These are phyloP conservation scores for Escovopsis weberi DNA, from an alignment of 2,329 filamentous ascomycete genomes.

Conservation along the genomic window DNA sequence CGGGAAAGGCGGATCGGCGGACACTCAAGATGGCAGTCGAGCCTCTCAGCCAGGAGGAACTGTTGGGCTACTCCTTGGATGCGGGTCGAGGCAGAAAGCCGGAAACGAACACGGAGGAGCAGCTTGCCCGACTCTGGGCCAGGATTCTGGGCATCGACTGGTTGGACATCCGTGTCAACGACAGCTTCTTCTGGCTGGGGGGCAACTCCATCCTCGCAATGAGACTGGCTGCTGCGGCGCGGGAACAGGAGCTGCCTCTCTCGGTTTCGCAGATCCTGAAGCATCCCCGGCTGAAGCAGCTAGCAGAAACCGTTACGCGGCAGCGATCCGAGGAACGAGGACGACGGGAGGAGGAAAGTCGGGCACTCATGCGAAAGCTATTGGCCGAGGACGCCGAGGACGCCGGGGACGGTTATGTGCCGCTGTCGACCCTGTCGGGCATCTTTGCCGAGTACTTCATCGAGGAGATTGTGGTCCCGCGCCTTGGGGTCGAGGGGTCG, in stretches of 20 bases:
- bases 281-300: background rate
- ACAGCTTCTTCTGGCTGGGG: slow-evolving; percentile 26
- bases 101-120: background rate
- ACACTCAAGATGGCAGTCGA: too few relatives aligned
- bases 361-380: too few relatives aligned
- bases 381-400: too few relatives aligned
- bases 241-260: background rate
- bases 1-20: too few relatives aligned
- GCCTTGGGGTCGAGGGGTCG: background rate
- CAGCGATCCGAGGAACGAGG: too few relatives aligned
- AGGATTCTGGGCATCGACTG: background rate
- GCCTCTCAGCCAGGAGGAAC: background rate
- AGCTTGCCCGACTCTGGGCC: slow-evolving; percentile 4
- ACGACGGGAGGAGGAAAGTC: too few relatives aligned
- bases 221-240: slow-evolving; percentile 1
- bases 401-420: too few relatives aligned
- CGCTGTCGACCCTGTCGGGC: too few relatives aligned
- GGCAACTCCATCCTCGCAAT: slow-evolving; percentile 24
- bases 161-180: background rate
- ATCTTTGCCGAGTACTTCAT: too few relatives aligned
- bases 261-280: slow-evolving; percentile 1
- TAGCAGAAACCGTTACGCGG: too few relatives aligned
- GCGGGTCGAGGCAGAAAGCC: slow-evolving; percentile 2
- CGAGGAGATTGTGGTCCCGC: slow-evolving; percentile 19
- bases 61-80: background rate